Conservation (phyloP, 805 yeast genomes). For the Saccharomycopsis fibuligera region DNA sequence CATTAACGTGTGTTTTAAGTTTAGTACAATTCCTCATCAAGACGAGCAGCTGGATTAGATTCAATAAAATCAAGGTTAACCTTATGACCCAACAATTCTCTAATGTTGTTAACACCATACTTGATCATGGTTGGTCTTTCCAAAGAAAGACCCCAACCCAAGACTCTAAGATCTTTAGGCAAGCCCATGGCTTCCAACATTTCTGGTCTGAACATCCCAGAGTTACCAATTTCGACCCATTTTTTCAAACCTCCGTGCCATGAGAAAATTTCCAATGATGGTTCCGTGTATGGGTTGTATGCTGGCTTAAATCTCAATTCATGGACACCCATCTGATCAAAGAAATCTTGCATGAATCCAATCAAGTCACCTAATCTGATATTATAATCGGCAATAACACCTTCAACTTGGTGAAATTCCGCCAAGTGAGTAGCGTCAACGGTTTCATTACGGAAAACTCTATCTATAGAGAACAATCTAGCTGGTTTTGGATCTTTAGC, state of each 20-base stretch:
- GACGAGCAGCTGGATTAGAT: conserved; percentile 94
- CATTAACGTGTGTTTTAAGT: too few species aligned
- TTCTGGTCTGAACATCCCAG: conserved; percentile 99
- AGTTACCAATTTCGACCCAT: conserved; percentile 99
- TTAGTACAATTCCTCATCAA: conserved; percentile 65
- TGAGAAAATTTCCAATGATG: conserved; percentile 94
- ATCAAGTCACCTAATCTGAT: conserved; percentile 92
- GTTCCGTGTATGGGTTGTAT: conserved; percentile 98
- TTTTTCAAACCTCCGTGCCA: conserved; percentile 91
- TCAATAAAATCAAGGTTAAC: conserved; percentile 92
- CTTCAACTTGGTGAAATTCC: conserved; percentile 99
- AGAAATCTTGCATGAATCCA: conserved; percentile 97
- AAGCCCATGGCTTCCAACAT: conserved; percentile 98
- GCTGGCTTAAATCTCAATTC: conserved; percentile 97
- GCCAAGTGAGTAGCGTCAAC: conserved; percentile 99
- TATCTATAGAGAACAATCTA: conserved; percentile 90
- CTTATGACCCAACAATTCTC: conserved; percentile 96
- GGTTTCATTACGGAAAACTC: conserved; percentile 99
- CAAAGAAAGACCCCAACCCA: conserved; percentile 95
- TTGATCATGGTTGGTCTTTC: conserved; percentile 99
- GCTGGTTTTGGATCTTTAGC: conserved; percentile 87
- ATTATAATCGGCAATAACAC: conserved; percentile 95
- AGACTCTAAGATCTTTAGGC: conserved; percentile 86
- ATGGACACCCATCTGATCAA: conserved; percentile 94
- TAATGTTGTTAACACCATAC: conserved; percentile 89